Percentiles rank a stretch among this genome's conserved stretches.
Evolutionary conservation across 2,329 filamentous ascomycete genomes (phyloP).

Genomic region (Scedosporium minutisporum): DNA sequence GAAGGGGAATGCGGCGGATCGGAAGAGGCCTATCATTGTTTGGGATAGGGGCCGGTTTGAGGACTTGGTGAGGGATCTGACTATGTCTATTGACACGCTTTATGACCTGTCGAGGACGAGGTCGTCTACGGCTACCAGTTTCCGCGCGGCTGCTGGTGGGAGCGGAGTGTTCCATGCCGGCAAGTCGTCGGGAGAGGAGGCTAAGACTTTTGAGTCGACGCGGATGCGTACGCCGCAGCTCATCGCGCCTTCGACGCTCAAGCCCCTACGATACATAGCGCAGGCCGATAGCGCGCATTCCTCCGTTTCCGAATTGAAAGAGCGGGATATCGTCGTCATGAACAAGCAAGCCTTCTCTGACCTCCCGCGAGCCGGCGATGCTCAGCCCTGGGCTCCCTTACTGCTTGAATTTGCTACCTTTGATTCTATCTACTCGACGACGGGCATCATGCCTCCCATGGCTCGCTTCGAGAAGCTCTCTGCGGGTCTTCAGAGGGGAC

Average conservation of each 20-base stretch:
- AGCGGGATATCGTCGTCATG: conserved; percentile 27
- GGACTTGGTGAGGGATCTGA: conserved; percentile 64
- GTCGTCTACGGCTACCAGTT: conserved; percentile 27
- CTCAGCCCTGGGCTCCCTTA: conserved; percentile 29
- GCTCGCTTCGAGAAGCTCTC: conserved; percentile 55
- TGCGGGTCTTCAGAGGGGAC: conserved; percentile 44
- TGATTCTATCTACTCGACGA: conserved; percentile 51
- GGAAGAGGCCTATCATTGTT: conserved; percentile 46
- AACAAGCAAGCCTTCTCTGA: conserved; percentile 27
- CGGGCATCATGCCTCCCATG: conserved; percentile 56
- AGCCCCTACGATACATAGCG: conserved; percentile 34
- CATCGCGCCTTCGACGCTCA: conserved; percentile 45
- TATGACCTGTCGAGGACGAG: conserved; percentile 66
- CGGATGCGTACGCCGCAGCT: conserved; percentile 52
- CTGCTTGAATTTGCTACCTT: conserved; percentile 64
- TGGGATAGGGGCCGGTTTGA: conserved; percentile 68
- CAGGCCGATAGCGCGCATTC: conserved; percentile 17
- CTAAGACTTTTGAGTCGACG: conserved; percentile 46
- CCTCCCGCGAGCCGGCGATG: background rate
- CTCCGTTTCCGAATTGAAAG: background rate
- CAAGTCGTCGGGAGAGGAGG: conserved; percentile 32
- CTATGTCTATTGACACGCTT: conserved; percentile 67
- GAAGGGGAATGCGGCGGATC: conserved; percentile 34
- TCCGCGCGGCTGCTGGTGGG: conserved; percentile 15
- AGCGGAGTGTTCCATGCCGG: conserved; percentile 14